Conservation (phyloP, 2,329 filamentous ascomycete genomes). For the Sclerotinia trifoliorum region DNA sequence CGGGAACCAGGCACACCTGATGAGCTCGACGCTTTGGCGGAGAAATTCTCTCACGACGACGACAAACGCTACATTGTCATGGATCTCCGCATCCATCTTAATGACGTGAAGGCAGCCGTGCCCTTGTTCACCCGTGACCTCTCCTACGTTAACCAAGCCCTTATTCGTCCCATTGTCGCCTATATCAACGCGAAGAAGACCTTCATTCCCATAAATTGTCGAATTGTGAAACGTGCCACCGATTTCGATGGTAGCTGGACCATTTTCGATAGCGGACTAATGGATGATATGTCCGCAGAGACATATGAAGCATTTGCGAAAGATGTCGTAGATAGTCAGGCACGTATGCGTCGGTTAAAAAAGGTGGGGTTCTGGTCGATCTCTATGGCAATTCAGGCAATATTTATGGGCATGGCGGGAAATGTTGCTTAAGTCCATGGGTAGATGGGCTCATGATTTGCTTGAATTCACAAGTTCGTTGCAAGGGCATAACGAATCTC, state of each 20-base stretch:
- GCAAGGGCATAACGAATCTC: slow-evolving; percentile 3
- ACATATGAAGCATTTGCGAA: slow-evolving; percentile 92
- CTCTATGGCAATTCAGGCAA: slow-evolving; percentile 84
- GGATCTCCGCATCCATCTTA: slow-evolving; percentile 91
- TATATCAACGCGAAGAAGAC: slow-evolving; percentile 96
- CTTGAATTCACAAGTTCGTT: background rate
- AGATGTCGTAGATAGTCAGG: slow-evolving; percentile 87
- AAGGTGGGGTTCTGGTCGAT: slow-evolving; percentile 97
- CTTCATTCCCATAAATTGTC: slow-evolving; percentile 92
- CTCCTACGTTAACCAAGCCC: slow-evolving; percentile 92
- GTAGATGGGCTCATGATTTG: background rate
- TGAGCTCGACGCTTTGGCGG: slow-evolving; percentile 29
- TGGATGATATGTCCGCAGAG: slow-evolving; percentile 91
- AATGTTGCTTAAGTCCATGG: slow-evolving; percentile 56
- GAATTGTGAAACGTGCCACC: slow-evolving; percentile 81
- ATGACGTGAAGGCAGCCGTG: slow-evolving; percentile 89
- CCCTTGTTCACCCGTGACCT: slow-evolving; percentile 89
- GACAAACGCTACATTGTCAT: slow-evolving; percentile 83
- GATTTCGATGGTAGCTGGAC: slow-evolving; percentile 98
- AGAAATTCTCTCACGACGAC: slow-evolving; percentile 44
- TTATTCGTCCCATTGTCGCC: slow-evolving; percentile 92
- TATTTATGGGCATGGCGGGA: slow-evolving; percentile 93
- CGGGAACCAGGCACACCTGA: slow-evolving; percentile 36
- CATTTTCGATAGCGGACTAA: slow-evolving; percentile 85
- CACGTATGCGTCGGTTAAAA: slow-evolving; percentile 80